Base-by-base conservation (phyloP, 352 stramenopile species). In the Pythium biforme region DNA sequence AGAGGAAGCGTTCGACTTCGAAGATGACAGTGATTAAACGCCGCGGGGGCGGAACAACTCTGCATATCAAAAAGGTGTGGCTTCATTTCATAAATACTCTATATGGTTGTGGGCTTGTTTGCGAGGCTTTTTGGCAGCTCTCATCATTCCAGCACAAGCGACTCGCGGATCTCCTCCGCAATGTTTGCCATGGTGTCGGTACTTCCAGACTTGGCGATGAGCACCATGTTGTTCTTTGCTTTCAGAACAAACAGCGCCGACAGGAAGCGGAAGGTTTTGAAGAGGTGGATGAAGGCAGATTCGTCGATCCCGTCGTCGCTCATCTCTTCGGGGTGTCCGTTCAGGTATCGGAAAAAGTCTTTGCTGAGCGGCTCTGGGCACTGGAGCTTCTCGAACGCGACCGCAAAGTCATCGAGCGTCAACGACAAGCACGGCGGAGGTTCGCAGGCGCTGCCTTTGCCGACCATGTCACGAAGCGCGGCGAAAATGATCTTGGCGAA, bases 401-500 rank as follows among this genome's bases (percentile, higher is more conserved):
- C 26, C 19, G 61, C 59, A 29, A 92, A 89, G 47, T 90, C 51
- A 11, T 63, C 55, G 0, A 59, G 63, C 11, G 63, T 66, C 22
- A 78, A 39, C 6, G 25, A 41, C 0, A 26, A 12, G 4, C 26
- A 23, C 2, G 20, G n/a, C 8, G 54, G 12, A n/a, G 22, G 39
- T 52, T 23, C 15, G 39, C 47, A 37, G 6, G 23, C 34, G n/a
- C 39, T 37, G 25, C 49, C 59, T 43, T 77, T 69, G 22, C 73
- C 62, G 29, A 81, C 62, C 68, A 89, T 88, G 31, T 73, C 75
- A 22, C 70, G 61, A 33, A 90, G 62, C 20, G 81, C 83, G 5
- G 59, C 61, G 53, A 89, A 92, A 33, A 92, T 78, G 70, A 91
- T 89, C 40, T 59, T 64, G 2, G 76, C 74, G 51, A 91, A 90